Percentiles rank a stretch among this genome's conserved stretches.
phyloP scores from a whole-genome alignment of 805 yeast genomes.

The Candida taoyuanica region DNA sequence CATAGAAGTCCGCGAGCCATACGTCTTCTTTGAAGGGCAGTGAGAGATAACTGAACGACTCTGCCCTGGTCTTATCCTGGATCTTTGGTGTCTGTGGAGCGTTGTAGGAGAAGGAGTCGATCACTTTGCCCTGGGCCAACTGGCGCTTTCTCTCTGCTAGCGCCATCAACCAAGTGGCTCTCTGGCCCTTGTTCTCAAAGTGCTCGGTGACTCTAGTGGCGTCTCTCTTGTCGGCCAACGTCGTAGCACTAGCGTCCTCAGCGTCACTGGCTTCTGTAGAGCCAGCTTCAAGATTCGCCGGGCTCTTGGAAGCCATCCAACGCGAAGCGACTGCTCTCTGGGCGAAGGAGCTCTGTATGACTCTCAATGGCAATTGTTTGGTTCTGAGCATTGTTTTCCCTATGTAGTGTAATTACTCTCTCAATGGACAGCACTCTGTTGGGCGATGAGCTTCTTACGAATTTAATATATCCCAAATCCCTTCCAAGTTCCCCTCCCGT shows the following conservation, averaged over 20 bases:
- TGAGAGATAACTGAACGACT: conserved; percentile 64
- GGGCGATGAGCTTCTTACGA: background rate
- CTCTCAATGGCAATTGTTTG: background rate
- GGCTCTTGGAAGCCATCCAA: conserved; percentile 25
- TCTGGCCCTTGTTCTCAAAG: conserved; percentile 28
- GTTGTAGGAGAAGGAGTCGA: conserved; percentile 67
- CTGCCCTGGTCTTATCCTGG: conserved; percentile 68
- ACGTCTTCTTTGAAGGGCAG: conserved; percentile 83
- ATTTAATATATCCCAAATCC: too few species aligned
- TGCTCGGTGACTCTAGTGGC: conserved; percentile 35
- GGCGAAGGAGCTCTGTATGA: too few species aligned
- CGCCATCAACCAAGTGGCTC: conserved; percentile 85
- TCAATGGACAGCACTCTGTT: background rate
- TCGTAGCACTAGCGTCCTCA: conserved; percentile 73
- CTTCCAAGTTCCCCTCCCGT: too few species aligned
- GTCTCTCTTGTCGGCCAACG: conserved; percentile 56
- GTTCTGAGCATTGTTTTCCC: background rate
- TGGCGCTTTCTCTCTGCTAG: conserved; percentile 68
- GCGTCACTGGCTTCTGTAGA: conserved; percentile 51
- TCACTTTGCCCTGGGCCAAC: conserved; percentile 63
- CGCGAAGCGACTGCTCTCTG: conserved; percentile 1
- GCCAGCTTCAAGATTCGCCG: conserved; percentile 30
- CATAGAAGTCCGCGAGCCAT: conserved; percentile 80
- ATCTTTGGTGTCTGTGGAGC: conserved; percentile 69
- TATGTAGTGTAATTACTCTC: too few species aligned